A percentile compares a stretch with the other conserved stretches of the same genome.
Evolutionary conservation across 1,284 basidiomycete species (phyloP).

Genomic region (Ganoderma leucocontextum): DNA sequence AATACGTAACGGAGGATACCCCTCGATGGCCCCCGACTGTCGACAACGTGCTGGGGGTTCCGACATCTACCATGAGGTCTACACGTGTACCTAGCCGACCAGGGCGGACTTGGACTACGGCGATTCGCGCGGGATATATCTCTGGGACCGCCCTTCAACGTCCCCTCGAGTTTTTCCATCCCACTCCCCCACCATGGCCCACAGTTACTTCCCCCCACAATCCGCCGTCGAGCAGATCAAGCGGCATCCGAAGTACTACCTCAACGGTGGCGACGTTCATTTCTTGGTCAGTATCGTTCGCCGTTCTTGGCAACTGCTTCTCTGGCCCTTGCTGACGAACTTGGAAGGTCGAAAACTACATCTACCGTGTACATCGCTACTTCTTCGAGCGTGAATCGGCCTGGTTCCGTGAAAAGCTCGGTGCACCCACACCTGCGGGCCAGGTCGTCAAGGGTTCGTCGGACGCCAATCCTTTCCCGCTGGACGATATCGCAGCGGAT

Average conservation of each 20-base stretch:
- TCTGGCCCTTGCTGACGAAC: constrained; percentile 14
- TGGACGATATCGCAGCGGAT: constrained; percentile 54
- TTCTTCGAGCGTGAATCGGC: constrained; percentile 73
- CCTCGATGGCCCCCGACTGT: background rate
- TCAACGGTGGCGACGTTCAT: constrained; percentile 61
- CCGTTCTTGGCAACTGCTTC: constrained; percentile 11
- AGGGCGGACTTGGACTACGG: constrained; percentile 14
- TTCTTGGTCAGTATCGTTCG: constrained; percentile 53
- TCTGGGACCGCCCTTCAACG: constrained; percentile 26
- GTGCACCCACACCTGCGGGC: constrained; percentile 53
- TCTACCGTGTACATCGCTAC: constrained; percentile 67
- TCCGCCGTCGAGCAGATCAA: constrained; percentile 43
- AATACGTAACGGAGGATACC: constrained; percentile 23
- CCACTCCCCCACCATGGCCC: constrained; percentile 38
- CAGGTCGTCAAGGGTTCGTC: constrained; percentile 50
- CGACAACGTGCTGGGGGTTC: constrained; percentile 29
- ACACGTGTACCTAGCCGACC: constrained; percentile 49
- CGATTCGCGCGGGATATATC: constrained; percentile 33
- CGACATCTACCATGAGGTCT: constrained; percentile 43
- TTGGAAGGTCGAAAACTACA: constrained; percentile 52
- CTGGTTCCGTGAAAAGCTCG: constrained; percentile 57
- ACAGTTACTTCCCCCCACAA: constrained; percentile 38
- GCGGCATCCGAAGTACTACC: constrained; percentile 57
- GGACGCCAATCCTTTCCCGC: constrained; percentile 58
- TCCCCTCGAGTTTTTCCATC: constrained; percentile 38